Conservation (phyloP, 148 eudicot species). For the Silene conica region DNA sequence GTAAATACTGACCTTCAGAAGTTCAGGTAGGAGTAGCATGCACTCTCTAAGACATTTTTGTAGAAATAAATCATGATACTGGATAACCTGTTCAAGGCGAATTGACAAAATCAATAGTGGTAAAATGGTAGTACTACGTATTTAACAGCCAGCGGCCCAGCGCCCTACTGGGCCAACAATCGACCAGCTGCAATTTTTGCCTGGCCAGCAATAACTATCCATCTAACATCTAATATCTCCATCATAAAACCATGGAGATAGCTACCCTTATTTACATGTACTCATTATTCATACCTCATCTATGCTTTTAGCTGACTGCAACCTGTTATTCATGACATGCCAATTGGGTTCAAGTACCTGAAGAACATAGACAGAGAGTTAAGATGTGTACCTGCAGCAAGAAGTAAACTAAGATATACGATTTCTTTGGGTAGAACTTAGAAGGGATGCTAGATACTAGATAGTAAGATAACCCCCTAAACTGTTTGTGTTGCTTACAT, state of each 20-base stretch:
- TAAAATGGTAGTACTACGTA: background rate
- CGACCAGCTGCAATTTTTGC: too few species aligned
- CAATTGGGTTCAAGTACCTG: conserved; percentile 99
- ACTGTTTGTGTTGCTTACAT: background rate
- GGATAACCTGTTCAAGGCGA: conserved; percentile 54
- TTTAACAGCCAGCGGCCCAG: background rate
- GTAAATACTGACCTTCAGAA: conserved; percentile 56
- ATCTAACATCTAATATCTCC: too few species aligned
- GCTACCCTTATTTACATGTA: background rate
- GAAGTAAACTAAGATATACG: background rate
- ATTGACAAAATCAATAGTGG: background rate
- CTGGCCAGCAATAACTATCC: too few species aligned
- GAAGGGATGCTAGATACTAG: background rate
- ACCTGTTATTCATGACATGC: conserved; percentile 85
- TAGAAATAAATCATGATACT: conserved; percentile 77
- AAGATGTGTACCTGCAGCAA: background rate
- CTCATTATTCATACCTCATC: conserved; percentile 57
- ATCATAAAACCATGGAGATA: background rate
- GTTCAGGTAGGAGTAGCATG: conserved; percentile 89
- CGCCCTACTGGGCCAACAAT: background rate
- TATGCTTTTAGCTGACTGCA: conserved; percentile 89
- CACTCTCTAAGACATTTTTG: conserved; percentile 94
- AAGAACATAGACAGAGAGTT: conserved; percentile 15
- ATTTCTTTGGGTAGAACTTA: background rate
- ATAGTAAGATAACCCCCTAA: background rate